These are phyloP conservation scores for Hypericum androsaemum DNA, from an alignment of 345 rosid species.

Conservation along the genomic window DNA sequence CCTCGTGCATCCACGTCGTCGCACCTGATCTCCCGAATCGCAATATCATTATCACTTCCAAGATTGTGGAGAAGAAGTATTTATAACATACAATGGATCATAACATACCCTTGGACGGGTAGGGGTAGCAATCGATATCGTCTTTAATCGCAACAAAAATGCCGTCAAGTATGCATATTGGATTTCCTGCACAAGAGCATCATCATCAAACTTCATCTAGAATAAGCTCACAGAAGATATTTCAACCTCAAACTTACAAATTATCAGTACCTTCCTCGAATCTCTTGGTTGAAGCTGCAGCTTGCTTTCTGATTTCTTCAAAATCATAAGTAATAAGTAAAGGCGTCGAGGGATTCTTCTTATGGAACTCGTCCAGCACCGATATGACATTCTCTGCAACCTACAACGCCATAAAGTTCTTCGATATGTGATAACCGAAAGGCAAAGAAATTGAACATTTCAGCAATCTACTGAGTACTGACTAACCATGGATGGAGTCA, in stretches of 20 bases:
- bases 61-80: not conserved
- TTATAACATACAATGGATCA: not conserved
- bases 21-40: constrained; percentile 40
- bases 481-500: constrained; percentile 60
- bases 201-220: not conserved
- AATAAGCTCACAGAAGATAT: not conserved
- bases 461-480: not conserved
- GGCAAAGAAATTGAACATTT: not conserved
- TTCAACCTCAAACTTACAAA: constrained; percentile 3
- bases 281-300: constrained; percentile 73
- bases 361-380: constrained; percentile 41
- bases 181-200: constrained; percentile 42
- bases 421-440: not conserved
- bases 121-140: constrained; percentile 76
- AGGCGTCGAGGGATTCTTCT: constrained; percentile 53
- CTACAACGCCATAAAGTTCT: constrained; percentile 28
- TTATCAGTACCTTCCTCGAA: constrained; percentile 53
- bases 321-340: constrained; percentile 48
- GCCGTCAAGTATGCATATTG: constrained; percentile 73
- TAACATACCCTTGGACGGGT: constrained; percentile 51
- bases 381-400: constrained; percentile 55
- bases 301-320: constrained; percentile 58
- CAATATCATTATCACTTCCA: constrained; percentile 7
- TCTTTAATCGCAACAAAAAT: constrained; percentile 82
- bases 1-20: constrained; percentile 80